A percentile compares a stretch with the other conserved stretches of the same genome.
Conservation (phyloP, 2,329 filamentous ascomycete species). For the Pleoardoris graminearum region DNA sequence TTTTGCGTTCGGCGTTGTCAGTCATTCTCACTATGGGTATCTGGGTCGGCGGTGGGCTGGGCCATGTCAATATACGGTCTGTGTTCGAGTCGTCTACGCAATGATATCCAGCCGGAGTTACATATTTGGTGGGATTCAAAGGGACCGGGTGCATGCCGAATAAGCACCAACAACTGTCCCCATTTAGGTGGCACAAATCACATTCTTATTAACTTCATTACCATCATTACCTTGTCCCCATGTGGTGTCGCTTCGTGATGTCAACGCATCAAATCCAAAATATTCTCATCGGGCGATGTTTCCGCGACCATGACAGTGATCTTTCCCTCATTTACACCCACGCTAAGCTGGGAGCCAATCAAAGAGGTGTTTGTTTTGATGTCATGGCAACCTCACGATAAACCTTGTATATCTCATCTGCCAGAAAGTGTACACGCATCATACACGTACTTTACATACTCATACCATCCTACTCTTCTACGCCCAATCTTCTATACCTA, state of each 20-base stretch:
- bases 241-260: too few species aligned
- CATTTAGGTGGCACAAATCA: not conserved
- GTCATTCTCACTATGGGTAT: not conserved
- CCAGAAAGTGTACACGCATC: too few species aligned
- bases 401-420: not conserved
- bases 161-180: not conserved
- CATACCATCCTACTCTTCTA: not conserved
- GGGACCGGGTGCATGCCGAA: not conserved
- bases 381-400: conserved; percentile 5
- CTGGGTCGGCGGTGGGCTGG: not conserved
- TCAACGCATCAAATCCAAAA: too few species aligned
- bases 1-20: conserved; percentile 2
- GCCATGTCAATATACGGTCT: not conserved
- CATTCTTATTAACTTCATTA: too few species aligned
- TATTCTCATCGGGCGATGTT: too few species aligned
- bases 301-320: not conserved
- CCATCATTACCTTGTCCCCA: too few species aligned
- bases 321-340: not conserved
- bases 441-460: too few species aligned
- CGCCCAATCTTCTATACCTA: not conserved
- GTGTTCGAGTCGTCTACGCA: not conserved
- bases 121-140: not conserved
- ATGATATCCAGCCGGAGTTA: not conserved
- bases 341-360: not conserved
- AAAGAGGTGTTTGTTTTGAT: not conserved